phyloP scores from a whole-genome alignment of 306 rosid genomes.

The Erythrophleum fordii region DNA sequence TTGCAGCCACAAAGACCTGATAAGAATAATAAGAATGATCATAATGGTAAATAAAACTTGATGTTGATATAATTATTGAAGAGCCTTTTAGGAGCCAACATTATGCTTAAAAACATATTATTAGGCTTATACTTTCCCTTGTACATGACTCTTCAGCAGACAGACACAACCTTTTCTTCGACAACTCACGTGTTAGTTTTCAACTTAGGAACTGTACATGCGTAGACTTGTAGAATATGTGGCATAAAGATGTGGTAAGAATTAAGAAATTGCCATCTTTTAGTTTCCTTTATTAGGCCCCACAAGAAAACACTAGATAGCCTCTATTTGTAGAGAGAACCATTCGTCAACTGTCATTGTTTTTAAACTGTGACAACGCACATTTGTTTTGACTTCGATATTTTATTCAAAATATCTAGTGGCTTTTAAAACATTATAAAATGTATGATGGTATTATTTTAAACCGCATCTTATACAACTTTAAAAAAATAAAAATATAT shows the following conservation, averaged over 20 bases:
- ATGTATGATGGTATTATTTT: background rate
- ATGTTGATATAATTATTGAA: background rate
- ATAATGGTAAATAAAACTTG: background rate
- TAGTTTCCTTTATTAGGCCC: background rate
- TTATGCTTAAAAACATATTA: background rate
- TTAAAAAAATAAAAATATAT: no score
- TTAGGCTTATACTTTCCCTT: background rate
- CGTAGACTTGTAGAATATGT: background rate
- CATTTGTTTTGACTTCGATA: background rate
- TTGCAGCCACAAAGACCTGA: slow-evolving; percentile 94
- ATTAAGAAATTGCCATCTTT: background rate
- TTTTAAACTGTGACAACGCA: background rate
- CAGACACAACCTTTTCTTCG: slow-evolving; percentile 19
- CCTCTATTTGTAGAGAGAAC: background rate
- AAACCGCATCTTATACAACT: background rate
- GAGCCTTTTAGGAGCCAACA: background rate
- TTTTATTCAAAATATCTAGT: background rate
- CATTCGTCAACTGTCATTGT: background rate
- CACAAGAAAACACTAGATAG: background rate
- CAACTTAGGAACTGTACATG: background rate
- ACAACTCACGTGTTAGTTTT: slow-evolving; percentile 33
- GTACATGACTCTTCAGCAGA: slow-evolving; percentile 34
- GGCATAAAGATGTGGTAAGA: background rate
- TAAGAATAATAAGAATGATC: background rate
- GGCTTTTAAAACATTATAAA: background rate